Percentiles rank a stretch among this genome's conserved stretches.
phyloP scores from a whole-genome alignment of 2,329 filamentous ascomycete species.

The Claviceps sp. region DNA sequence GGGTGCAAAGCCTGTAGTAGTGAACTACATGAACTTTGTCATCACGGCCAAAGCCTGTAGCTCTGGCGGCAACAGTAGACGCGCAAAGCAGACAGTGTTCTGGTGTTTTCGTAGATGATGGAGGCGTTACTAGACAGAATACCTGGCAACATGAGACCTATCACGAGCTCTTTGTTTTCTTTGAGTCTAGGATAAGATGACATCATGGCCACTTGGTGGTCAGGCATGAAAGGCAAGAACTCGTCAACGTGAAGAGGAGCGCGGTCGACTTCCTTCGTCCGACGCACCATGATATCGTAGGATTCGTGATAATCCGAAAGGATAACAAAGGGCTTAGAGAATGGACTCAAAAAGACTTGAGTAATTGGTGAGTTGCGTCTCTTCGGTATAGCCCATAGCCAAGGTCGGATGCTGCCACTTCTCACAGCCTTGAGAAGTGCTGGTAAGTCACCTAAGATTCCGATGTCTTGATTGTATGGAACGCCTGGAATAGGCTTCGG shows the following conservation, averaged over 20 bases:
- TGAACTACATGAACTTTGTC: neutral
- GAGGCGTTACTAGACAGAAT: constrained; percentile 16
- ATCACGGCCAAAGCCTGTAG: neutral
- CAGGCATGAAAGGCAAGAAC: constrained; percentile 1
- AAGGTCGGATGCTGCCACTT: neutral
- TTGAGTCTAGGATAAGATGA: constrained; percentile 15
- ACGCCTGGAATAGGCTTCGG: neutral
- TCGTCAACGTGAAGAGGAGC: neutral
- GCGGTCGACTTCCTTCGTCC: neutral
- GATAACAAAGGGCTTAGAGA: neutral
- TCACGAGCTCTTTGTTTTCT: constrained; percentile 13
- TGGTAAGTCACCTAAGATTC: neutral
- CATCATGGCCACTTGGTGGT: constrained; percentile 16
- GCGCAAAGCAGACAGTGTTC: neutral
- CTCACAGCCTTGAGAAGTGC: neutral
- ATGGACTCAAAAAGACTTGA: neutral
- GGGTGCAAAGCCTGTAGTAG: neutral
- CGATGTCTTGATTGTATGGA: neutral
- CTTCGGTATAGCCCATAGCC: neutral
- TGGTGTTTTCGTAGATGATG: constrained; percentile 16
- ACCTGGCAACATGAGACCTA: constrained; percentile 16
- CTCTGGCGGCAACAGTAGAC: neutral
- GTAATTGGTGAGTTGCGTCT: neutral
- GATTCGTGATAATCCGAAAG: neutral
- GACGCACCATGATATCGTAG: neutral